Evolutionary conservation across 805 yeast genomes (phyloP).

Genomic region (Cyberlindnera mississippiensis): DNA sequence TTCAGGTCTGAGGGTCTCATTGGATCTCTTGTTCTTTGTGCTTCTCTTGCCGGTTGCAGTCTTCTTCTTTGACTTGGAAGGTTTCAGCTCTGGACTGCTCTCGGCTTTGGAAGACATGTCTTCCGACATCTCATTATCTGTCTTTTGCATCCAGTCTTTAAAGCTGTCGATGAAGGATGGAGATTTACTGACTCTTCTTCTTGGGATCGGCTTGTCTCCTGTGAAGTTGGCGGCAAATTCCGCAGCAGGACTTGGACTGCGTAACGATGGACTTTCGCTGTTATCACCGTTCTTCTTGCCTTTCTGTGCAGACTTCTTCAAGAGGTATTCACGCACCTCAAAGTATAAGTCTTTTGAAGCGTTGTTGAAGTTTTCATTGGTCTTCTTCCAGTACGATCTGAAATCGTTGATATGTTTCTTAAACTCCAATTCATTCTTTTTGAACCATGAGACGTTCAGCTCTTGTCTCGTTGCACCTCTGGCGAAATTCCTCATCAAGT

Average conservation of each 20-base stretch:
- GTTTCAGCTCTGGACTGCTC: conserved; percentile 12
- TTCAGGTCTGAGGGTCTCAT: conserved; percentile 4
- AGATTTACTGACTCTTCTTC: conserved; percentile 14
- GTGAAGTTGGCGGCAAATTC: conserved; percentile 54
- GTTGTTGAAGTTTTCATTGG: conserved; percentile 61
- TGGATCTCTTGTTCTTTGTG: conserved; percentile 2
- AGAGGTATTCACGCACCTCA: conserved; percentile 73
- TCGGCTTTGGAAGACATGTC: conserved; percentile 10
- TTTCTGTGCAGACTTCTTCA: conserved; percentile 37
- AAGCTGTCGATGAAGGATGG: conserved; percentile 29
- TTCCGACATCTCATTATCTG: conserved; percentile 18
- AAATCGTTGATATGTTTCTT: conserved; percentile 87
- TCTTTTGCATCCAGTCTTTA: conserved; percentile 34
- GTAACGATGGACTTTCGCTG: neutral
- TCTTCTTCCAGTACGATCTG: conserved; percentile 77
- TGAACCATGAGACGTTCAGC: conserved; percentile 94
- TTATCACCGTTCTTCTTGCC: conserved; percentile 18
- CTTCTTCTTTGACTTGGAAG: conserved; percentile 1
- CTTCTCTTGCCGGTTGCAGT: neutral
- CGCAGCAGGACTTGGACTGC: conserved; percentile 14
- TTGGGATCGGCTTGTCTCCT: conserved; percentile 43
- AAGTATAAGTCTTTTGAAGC: conserved; percentile 80
- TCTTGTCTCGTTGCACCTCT: conserved; percentile 97
- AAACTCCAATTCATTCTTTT: conserved; percentile 92
- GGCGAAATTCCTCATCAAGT: conserved; percentile 94